Evolutionary conservation across 257 asterid genomes (phyloP).

Genomic region (Solanum pinnatisectum): DNA sequence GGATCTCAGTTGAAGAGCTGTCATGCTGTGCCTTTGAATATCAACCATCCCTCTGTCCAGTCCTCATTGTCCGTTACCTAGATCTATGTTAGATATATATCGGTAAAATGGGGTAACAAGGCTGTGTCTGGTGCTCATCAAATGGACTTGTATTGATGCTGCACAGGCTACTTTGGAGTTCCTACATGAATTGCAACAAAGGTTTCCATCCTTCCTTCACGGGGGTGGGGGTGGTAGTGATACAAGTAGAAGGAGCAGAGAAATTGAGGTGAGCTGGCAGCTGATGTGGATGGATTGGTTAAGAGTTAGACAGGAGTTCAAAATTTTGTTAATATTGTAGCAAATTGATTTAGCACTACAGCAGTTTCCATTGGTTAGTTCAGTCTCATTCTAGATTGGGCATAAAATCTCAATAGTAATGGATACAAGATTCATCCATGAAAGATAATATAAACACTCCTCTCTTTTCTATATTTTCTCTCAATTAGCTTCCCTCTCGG

Average conservation of each 20-base stretch:
- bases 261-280: background rate
- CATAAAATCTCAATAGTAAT: background rate
- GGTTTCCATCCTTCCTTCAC: background rate
- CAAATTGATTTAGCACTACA: background rate
- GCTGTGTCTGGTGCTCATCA: background rate
- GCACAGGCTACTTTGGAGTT: background rate
- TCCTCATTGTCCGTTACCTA: background rate
- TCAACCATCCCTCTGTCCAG: background rate
- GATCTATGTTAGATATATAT: background rate
- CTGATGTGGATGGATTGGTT: background rate
- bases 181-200: background rate
- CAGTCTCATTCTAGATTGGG: background rate
- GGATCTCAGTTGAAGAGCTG: background rate
- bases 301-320: background rate
- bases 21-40: background rate
- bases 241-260: background rate
- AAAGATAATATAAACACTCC: background rate
- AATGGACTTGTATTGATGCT: background rate
- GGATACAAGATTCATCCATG: background rate
- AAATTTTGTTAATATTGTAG: background rate
- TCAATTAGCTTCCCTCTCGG: background rate
- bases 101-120: background rate
- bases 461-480: background rate
- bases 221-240: background rate
- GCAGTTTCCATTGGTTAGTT: background rate